Evolutionary conservation across 257 asterid genomes (phyloP).

Genomic region (Capsicum chinense): DNA sequence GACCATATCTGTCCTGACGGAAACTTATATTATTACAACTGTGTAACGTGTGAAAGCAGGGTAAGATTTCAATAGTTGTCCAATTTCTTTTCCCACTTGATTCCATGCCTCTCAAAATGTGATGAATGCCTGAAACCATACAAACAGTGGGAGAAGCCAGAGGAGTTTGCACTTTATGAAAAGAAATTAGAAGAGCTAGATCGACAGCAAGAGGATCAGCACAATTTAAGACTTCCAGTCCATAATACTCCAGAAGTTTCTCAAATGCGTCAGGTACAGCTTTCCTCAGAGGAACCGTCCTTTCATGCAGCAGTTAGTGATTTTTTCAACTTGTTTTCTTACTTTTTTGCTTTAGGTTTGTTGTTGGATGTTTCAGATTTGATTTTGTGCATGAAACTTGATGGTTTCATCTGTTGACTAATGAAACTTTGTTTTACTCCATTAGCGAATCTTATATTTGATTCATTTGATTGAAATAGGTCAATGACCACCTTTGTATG

Average conservation of each 20-base stretch:
- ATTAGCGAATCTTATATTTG: background rate
- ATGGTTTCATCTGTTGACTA: background rate
- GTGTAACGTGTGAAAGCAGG: conserved; percentile 86
- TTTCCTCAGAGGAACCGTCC: conserved; percentile 2
- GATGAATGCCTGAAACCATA: conserved; percentile 32
- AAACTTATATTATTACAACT: conserved; percentile 71
- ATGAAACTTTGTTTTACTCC: background rate
- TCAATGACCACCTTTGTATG: background rate
- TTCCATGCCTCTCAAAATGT: conserved; percentile 18
- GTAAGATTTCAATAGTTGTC: conserved; percentile 38
- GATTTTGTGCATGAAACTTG: conserved; percentile 10
- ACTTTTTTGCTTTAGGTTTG: background rate
- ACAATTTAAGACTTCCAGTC: conserved; percentile 40
- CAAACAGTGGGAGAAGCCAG: conserved; percentile 88
- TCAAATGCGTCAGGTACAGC: conserved; percentile 36
- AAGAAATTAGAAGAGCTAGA: conserved; percentile 59
- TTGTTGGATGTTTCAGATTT: background rate
- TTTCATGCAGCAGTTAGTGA: conserved; percentile 36
- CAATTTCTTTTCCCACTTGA: background rate
- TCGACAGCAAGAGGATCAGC: conserved; percentile 43
- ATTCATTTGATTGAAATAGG: background rate
- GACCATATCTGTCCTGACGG: conserved; percentile 93
- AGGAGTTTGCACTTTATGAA: conserved; percentile 65
- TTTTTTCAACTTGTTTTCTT: conserved; percentile 31
- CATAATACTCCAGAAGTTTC: conserved; percentile 47